Conservation (phyloP, 2,329 filamentous ascomycete species). For the Cyclaneusma minus region DNA sequence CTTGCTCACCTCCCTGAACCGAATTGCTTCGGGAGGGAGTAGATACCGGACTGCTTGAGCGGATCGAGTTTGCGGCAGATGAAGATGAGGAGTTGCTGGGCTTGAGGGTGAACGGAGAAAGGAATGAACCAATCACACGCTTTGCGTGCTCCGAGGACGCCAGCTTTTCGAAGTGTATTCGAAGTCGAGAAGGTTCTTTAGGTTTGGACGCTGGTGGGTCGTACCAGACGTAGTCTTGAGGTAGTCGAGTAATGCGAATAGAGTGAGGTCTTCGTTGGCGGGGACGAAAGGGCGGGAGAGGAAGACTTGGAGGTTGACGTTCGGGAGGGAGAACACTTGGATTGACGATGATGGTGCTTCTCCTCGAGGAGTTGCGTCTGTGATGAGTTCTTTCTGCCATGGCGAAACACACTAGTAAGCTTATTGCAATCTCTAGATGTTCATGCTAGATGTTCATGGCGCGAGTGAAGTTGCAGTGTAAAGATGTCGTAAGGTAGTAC, state of each 20-base stretch:
- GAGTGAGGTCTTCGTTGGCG: conserved; percentile 36
- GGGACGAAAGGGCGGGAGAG: conserved; percentile 28
- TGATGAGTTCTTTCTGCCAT: too few relatives aligned
- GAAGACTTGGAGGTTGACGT: conserved; percentile 15
- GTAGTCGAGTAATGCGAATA: conserved; percentile 36
- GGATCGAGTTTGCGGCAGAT: conserved; percentile 10
- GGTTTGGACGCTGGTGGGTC: conserved; percentile 18
- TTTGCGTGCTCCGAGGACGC: conserved; percentile 25
- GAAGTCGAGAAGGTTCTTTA: conserved; percentile 18
- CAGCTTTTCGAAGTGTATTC: conserved; percentile 25
- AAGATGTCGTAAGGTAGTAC: too few relatives aligned
- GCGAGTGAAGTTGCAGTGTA: too few relatives aligned
- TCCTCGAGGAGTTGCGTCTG: too few relatives aligned
- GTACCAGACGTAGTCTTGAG: conserved; percentile 24
- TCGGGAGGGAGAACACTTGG: too few relatives aligned
- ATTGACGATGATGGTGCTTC: too few relatives aligned
- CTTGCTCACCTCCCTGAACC: conserved; percentile 1
- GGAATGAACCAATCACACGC: conserved; percentile 17
- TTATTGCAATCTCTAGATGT: too few relatives aligned
- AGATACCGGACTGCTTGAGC: conserved; percentile 11
- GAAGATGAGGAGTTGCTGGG: conserved; percentile 5
- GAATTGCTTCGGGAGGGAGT: conserved; percentile 1
- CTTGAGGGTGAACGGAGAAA: conserved; percentile 12
- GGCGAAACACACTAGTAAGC: too few relatives aligned
- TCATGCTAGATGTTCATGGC: too few relatives aligned